Evolutionary conservation across 257 asterid genomes (phyloP).

Genomic region (Mitragyna speciosa): DNA sequence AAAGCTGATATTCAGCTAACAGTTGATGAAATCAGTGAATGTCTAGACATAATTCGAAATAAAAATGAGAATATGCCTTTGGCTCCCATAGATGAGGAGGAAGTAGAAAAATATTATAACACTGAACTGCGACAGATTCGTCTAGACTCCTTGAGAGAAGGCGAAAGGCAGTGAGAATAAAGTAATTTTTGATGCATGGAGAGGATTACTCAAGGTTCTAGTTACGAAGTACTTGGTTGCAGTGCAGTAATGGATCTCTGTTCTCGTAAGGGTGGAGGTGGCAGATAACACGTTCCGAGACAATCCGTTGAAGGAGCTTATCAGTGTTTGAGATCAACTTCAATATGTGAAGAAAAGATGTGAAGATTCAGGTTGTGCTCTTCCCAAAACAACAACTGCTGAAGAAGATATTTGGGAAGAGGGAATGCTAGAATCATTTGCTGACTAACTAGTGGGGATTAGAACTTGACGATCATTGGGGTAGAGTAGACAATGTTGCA

Average conservation of each 20-base stretch:
- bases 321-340: constrained; percentile 67
- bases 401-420: constrained; percentile 94
- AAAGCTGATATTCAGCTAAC: constrained; percentile 63
- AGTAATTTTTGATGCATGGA: constrained; percentile 76
- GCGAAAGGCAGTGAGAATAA: constrained; percentile 62
- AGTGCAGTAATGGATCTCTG: constrained; percentile 77
- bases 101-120: constrained; percentile 65
- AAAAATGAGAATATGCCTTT: constrained; percentile 53
- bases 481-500: constrained; percentile 85
- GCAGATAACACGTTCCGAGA: constrained; percentile 70
- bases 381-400: constrained; percentile 34
- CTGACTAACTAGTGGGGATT: constrained; percentile 81
- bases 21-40: constrained; percentile 63
- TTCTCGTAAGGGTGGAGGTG: constrained; percentile 73
- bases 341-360: constrained; percentile 59
- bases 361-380: constrained; percentile 70
- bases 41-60: constrained; percentile 56
- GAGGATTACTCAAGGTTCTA: constrained; percentile 82
- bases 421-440: constrained; percentile 45
- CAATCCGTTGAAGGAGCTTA: constrained; percentile 68
- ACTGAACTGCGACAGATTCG: constrained; percentile 78
- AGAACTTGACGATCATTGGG: constrained; percentile 90
- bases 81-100: constrained; percentile 53
- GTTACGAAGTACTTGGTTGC: constrained; percentile 68
- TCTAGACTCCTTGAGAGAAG: constrained; percentile 70